Percentiles rank a stretch among this genome's conserved stretches.
Conservation (phyloP, 202 grass and related monocot species). For the Panicum hallii region DNA sequence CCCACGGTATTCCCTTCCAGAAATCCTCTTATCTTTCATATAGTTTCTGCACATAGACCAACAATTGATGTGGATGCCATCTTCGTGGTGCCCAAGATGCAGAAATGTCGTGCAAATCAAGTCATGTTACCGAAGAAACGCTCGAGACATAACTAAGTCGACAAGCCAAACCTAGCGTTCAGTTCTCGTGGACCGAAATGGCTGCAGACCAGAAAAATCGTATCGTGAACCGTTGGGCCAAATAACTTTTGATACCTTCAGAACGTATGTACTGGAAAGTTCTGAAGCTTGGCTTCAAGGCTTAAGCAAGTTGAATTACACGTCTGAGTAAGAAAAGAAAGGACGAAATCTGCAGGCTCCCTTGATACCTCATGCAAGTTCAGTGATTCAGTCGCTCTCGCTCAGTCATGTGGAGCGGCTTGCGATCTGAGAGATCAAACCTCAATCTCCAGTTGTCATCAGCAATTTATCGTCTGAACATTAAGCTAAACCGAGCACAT, state of each 20-base stretch:
- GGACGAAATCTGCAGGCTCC: not conserved
- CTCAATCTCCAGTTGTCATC: not conserved
- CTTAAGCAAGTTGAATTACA: not conserved
- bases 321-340: not conserved
- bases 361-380: not conserved
- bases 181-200: not conserved
- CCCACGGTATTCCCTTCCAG: not conserved
- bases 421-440: not conserved
- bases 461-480: not conserved
- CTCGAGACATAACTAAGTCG: not conserved
- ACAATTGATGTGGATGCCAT: slow-evolving; percentile 15
- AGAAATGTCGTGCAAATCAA: slow-evolving; percentile 16
- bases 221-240: not conserved
- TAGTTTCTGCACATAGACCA: not conserved
- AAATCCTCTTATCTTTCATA: not conserved
- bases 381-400: no score
- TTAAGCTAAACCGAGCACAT: not conserved
- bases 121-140: not conserved
- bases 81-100: not conserved
- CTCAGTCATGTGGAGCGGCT: not conserved
- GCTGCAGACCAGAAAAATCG: not conserved
- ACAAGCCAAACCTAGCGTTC: not conserved
- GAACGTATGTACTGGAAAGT: not conserved
- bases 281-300: not conserved
- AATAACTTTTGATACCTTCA: not conserved